Base-by-base conservation (phyloP, 176 grass and related monocot genomes). In the Oryza brachyantha region DNA sequence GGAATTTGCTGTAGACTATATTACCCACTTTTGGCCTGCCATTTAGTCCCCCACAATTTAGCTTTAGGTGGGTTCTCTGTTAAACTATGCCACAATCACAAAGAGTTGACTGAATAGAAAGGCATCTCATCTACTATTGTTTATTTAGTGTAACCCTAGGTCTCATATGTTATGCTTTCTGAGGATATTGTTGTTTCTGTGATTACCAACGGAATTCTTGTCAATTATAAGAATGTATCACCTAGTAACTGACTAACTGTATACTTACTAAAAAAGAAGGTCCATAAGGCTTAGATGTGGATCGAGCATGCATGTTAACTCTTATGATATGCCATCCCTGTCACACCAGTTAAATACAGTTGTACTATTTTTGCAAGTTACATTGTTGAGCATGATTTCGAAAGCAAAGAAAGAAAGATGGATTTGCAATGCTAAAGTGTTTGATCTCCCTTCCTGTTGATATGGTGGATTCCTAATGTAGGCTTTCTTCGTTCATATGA, bases 151-250 rank as follows among this genome's bases (percentile, higher is more conserved):
- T 64, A 24, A 43, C 50, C 29, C 74, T 57, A 10, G 8, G 7
- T 57, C 52, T 55, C 21, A 28, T 37, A 25, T 65, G 7, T 1
- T 64, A 45, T 52, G 8, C 37, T 78, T 78, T 3, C 31, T 39
- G 74, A 42, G 2, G 2, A 21, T 35, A 42, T 76, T 75, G 37
- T 21, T 61, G 40, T 69, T 55, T 22, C 10, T 29, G 16, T 73
- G 29, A 71, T 34, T 34, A 63, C n/a, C 11, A 48, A 29, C 1
- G 4, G 0, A 59, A 41, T 41, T 41, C 38, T 71, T 24, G 21
- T 38, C 21, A 26, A 72, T 46, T 16, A 6, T 38, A 11, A 48
- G 19, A 72, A 35, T 38, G 72, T 81, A 62, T 81, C 66, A 69
- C 38, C 48, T 42, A 80, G 7, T 39, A 62, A 34, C 2, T 46